A percentile compares a stretch with the other conserved stretches of the same genome.
Conservation (phyloP, 805 yeast species). For the Hanseniaspora guilliermondii region DNA sequence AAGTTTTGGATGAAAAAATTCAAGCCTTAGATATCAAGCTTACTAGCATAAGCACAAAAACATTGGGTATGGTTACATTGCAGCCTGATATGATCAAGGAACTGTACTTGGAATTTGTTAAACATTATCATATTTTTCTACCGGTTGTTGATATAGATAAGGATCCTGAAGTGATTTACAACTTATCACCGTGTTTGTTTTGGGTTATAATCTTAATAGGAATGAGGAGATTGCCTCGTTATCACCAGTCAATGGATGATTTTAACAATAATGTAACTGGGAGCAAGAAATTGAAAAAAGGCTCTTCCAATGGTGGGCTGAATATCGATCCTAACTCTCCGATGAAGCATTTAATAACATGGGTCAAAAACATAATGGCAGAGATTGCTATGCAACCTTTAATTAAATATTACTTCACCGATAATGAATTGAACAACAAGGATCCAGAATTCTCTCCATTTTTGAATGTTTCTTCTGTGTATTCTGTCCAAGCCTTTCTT, state of each 20-base stretch:
- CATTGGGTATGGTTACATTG: constrained; percentile 56
- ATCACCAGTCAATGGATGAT: constrained; percentile 25
- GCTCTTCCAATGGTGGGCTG: neutral
- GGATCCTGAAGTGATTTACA: constrained; percentile 73
- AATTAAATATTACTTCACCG: constrained; percentile 68
- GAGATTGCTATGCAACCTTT: constrained; percentile 86
- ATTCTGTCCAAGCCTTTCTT: constrained; percentile 84
- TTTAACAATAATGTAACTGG: constrained; percentile 14
- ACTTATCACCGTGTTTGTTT: constrained; percentile 74
- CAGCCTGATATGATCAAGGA: constrained; percentile 47
- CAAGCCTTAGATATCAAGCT: constrained; percentile 27
- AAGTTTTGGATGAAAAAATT: neutral
- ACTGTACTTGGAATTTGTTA: constrained; percentile 56
- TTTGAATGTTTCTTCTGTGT: constrained; percentile 79
- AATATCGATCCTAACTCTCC: constrained; percentile 5
- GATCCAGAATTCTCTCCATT: constrained; percentile 43
- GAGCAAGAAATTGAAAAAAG: constrained; percentile 14
- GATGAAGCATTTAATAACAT: constrained; percentile 39
- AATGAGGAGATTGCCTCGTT: constrained; percentile 40
- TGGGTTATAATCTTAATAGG: constrained; percentile 90
- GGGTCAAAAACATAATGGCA: constrained; percentile 64
- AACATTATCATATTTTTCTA: constrained; percentile 68
- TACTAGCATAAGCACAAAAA: constrained; percentile 50
- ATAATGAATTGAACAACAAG: constrained; percentile 34
- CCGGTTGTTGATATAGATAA: constrained; percentile 74